Evolutionary conservation across 1,284 basidiomycete genomes (phyloP), one percentile per base, ranked within the genome.

Genomic region (Pseudomicrostroma phylloplanum): DNA sequence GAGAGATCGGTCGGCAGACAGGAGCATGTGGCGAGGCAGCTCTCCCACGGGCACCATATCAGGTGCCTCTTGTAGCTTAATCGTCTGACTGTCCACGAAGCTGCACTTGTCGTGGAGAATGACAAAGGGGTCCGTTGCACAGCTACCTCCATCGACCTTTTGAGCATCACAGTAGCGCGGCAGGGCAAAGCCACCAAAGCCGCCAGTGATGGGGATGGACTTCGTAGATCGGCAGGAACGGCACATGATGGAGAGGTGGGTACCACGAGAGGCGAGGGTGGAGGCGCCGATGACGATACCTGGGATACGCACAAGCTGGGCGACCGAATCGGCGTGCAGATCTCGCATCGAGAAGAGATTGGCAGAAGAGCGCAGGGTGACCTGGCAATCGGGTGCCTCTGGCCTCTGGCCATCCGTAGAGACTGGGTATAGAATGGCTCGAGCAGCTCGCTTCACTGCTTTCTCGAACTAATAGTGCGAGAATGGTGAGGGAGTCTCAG

Each of bases 41-140:
- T 99, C 96, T 83, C 96, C 96, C 23, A 98, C 92, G 1, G 96
- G 96, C 0, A 99, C 96, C 92, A 97, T 96, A 80, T 99, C 96
- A 0, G 96, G 96, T 7, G 94, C 93, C 81, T 99, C 96, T 80
- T 99, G 96, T 15, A 99, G 85, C 80, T 99, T 99, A 73, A 99
- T 85, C 7, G 87, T 90, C 81, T 99, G 96, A 73, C 93, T 91
- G 79, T 99, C 96, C 30, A 94, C 89, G 79, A 98, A 99, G 3
- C 85, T 83, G 58, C 92, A 98, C 80, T 92, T 91, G 60, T 92
- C 90, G 80, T 99, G 96, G 12, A 98, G 84, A 73, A 99, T 96
- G 55, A 94, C 84, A 81, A 92, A 99, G 0, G 96, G 96, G 78
- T 99, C 96, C 60, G 96, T 81, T 0, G 92, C 92, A 77, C 96